Base-by-base conservation (phyloP, 192 early-diverging fungal genomes). In the Coemansia sp. region DNA sequence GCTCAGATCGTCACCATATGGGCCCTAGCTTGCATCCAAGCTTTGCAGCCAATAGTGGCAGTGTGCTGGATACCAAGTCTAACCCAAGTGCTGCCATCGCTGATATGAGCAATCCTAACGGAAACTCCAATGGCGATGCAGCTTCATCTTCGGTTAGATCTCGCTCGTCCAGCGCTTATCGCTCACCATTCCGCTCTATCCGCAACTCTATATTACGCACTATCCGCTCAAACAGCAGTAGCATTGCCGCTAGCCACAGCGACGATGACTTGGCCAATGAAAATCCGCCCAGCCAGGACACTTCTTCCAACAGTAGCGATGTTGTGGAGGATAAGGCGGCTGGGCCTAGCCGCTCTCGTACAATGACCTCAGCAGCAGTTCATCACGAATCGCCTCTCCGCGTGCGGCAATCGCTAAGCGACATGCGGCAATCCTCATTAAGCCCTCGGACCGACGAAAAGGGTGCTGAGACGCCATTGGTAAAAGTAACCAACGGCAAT, bases 181-280 rank as follows among this genome's bases (percentile, higher is more conserved):
- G 59, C 28, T 57, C 58, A 8, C 50, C 62, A 2, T 48, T 72
- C 21, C 47, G 23, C 3, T 51, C 62, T 8, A 37, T 72, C 15
- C 63, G 69, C 19, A 55, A 65, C 45, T 61, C 69, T 0, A 47
- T 72, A 42, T 38, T 65, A 19, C 36, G 53, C 2, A 38, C 57
- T 4, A 3, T 35, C 2, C 53, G 20, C 26, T 48, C 46, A 23
- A 11, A 9, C 23, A 40, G 57, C 26, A 38, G 28, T 28, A 51
- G 16, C 41, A 45, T 40, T 23, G 35, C 46, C 26, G 8, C 44
- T 46, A 23, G 5, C 19, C 19, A 21, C 44, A 46, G 18, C 44
- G 23, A 21, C 11, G 9, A 10, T 18, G 3, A n/a, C 10, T 9
- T 46, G 20, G 20, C 19, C 3, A 18, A 2, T 20, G 18, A 21